phyloP scores from a whole-genome alignment of 2,329 filamentous ascomycete genomes.

The Fusarium clavum region DNA sequence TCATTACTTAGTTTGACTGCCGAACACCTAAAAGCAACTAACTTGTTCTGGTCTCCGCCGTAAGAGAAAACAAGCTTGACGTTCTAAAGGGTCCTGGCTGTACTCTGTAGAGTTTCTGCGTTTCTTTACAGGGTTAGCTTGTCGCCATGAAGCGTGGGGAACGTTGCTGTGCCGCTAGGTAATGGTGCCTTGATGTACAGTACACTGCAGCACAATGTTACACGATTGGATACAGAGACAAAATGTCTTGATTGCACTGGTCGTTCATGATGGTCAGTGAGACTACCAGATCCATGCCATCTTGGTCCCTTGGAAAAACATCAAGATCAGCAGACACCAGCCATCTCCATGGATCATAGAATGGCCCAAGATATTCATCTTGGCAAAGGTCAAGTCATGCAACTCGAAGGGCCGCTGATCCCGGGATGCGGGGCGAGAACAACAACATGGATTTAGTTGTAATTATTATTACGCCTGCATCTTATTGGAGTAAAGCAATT shows the following conservation, averaged over 20 bases:
- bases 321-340: not conserved
- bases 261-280: not conserved
- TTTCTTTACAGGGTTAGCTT: constrained; percentile 16
- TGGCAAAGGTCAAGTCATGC: not conserved
- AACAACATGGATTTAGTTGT: not conserved
- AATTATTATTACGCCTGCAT: not conserved
- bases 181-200: not conserved
- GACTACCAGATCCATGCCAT: not conserved
- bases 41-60: not conserved
- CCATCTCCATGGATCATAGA: not conserved
- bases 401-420: constrained; percentile 4
- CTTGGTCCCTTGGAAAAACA: not conserved
- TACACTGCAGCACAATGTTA: constrained; percentile 3
- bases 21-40: not conserved
- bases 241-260: not conserved
- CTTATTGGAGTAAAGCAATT: constrained; percentile 6
- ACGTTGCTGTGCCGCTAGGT: constrained; percentile 5
- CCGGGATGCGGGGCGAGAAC: constrained; percentile 19
- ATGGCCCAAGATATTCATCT: not conserved
- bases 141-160: constrained; percentile 38
- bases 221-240: constrained; percentile 15
- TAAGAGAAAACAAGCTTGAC: constrained; percentile 22
- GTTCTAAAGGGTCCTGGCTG: constrained; percentile 4
- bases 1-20: constrained; percentile 24
- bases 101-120: not conserved